phyloP scores from a whole-genome alignment of 805 yeast genomes.

The Candida coquimbonensis region DNA sequence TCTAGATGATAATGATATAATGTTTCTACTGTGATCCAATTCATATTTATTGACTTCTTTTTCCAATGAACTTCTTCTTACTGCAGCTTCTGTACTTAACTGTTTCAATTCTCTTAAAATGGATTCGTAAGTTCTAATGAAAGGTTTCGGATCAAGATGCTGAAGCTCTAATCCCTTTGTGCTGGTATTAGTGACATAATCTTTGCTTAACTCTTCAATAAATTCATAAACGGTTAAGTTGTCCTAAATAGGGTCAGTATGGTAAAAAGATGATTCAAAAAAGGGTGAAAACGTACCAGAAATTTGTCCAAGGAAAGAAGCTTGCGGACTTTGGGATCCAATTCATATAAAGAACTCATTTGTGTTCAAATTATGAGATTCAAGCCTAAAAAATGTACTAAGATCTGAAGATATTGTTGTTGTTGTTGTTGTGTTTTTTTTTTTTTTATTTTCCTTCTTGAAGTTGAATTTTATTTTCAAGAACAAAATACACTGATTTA shows the following conservation, averaged over 20 bases:
- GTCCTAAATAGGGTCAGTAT: constrained; percentile 22
- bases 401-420: not conserved
- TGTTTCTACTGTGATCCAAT: constrained; percentile 59
- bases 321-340: constrained; percentile 55
- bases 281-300: constrained; percentile 25
- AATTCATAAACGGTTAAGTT: constrained; percentile 73
- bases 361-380: not conserved
- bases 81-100: constrained; percentile 48
- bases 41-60: constrained; percentile 55
- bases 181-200: constrained; percentile 42
- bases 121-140: constrained; percentile 86
- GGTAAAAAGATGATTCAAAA: not conserved
- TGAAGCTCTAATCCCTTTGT: constrained; percentile 17
- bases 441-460: not conserved
- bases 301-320: constrained; percentile 56
- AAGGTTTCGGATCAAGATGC: constrained; percentile 81
- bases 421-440: not conserved
- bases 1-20: constrained; percentile 45
- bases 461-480: not conserved
- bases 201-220: constrained; percentile 70
- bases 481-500: not conserved
- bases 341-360: constrained; percentile 44
- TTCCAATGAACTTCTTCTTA: constrained; percentile 44
- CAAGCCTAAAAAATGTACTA: no score
- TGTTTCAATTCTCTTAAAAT: constrained; percentile 65